phyloP scores from a whole-genome alignment of 129 eudicot genomes.

The Tanacetum coccineum region DNA sequence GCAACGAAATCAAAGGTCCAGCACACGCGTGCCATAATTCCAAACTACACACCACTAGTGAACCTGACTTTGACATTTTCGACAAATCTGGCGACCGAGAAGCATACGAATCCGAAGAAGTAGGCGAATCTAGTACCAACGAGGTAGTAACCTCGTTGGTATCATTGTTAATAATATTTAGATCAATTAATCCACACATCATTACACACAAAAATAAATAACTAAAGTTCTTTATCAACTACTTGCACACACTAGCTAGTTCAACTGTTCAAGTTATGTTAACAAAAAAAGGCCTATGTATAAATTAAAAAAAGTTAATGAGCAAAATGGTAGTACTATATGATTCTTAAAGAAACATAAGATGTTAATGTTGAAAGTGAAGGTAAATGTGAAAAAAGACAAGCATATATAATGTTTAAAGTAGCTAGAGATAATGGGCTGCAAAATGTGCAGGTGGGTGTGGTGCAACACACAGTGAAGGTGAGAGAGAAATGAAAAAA shows the following conservation, averaged over 20 bases:
- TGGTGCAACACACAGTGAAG: slow-evolving; percentile 5
- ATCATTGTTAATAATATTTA: slow-evolving; percentile 48
- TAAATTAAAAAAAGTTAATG: not conserved
- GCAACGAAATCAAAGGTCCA: slow-evolving; percentile 68
- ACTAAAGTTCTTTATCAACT: too few species aligned
- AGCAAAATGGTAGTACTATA: not conserved
- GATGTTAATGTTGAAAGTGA: not conserved
- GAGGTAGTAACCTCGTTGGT: slow-evolving; percentile 34
- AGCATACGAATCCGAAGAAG: slow-evolving; percentile 36
- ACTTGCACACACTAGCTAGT: too few species aligned
- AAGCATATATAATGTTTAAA: not conserved
- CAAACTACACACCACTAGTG: slow-evolving; percentile 51
- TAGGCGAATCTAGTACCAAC: slow-evolving; percentile 28
- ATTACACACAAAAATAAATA: slow-evolving; percentile 20
- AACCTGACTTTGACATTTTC: not conserved
- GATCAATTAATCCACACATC: slow-evolving; percentile 75
- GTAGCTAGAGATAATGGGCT: slow-evolving; percentile 12
- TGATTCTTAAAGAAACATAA: not conserved
- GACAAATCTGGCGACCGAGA: slow-evolving; percentile 15
- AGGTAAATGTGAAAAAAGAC: not conserved
- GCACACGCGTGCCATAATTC: slow-evolving; percentile 99
- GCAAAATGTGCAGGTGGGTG: slow-evolving; percentile 28
- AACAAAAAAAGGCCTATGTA: not conserved
- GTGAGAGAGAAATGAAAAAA: not conserved
- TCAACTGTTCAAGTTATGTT: too few species aligned